These are phyloP conservation scores for Leccinum aurantiacum DNA, from an alignment of 768 basidiomycete species.

Conservation along the genomic window DNA sequence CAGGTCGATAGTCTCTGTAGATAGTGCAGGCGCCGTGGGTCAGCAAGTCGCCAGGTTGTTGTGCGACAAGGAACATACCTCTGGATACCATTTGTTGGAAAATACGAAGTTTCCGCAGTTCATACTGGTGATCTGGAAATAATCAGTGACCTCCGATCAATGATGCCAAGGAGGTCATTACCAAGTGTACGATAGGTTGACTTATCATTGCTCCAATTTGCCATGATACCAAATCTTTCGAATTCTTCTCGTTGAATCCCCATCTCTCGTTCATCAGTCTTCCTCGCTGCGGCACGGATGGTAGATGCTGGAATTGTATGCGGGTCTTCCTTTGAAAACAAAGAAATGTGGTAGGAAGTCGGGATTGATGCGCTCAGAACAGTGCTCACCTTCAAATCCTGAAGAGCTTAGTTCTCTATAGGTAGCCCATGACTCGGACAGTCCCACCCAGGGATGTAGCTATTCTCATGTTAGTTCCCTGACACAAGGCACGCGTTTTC, in stretches of 20 bases:
- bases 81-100: slow-evolving; percentile 88
- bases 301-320: slow-evolving; percentile 51
- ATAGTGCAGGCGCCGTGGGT: slow-evolving; percentile 39
- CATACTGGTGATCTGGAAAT: slow-evolving; percentile 74
- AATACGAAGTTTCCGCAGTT: slow-evolving; percentile 81
- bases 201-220: slow-evolving; percentile 66
- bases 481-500: background rate
- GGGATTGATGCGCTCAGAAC: background rate
- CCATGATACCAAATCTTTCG: slow-evolving; percentile 83
- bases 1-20: slow-evolving; percentile 83
- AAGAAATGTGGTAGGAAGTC: background rate
- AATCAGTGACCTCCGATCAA: background rate
- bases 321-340: slow-evolving; percentile 45
- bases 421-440: slow-evolving; percentile 84
- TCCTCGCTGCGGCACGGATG: slow-evolving; percentile 72
- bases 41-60: background rate
- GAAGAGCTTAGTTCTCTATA: slow-evolving; percentile 91
- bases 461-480: slow-evolving; percentile 30
- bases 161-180: slow-evolving; percentile 29
- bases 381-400: slow-evolving; percentile 63
- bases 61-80: slow-evolving; percentile 41
- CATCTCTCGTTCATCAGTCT: slow-evolving; percentile 74
- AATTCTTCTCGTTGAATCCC: slow-evolving; percentile 78
- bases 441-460: slow-evolving; percentile 96
- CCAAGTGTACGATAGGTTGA: slow-evolving; percentile 87